These are phyloP conservation scores for Candida sithepensis DNA, from an alignment of 805 yeast genomes.

Conservation along the genomic window DNA sequence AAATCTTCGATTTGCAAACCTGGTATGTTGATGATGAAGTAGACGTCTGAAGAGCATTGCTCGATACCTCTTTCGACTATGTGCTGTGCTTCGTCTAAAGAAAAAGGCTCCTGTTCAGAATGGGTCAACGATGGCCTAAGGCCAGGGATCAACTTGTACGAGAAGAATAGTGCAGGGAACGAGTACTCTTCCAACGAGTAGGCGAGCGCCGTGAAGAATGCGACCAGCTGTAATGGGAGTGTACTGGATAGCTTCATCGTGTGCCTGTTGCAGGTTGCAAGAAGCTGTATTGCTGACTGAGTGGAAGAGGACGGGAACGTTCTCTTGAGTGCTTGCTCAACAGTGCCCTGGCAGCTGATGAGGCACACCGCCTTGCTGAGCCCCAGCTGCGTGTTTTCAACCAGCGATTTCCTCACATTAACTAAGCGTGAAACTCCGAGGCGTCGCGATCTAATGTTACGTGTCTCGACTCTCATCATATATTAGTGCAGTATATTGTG, in stretches of 20 bases:
- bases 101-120: constrained; percentile 29
- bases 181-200: constrained; percentile 1
- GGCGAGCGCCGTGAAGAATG: not conserved
- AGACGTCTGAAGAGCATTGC: constrained; percentile 53
- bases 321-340: no score
- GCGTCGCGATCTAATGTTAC: no score
- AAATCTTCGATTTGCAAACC: constrained; percentile 49
- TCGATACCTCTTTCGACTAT: constrained; percentile 21
- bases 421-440: no score
- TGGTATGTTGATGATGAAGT: constrained; percentile 52
- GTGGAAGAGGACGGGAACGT: no score
- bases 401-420: no score
- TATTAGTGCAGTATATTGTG: no score
- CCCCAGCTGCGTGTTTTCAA: no score
- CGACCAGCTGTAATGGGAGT: not conserved
- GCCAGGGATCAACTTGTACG: constrained; percentile 28
- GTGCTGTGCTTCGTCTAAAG: constrained; percentile 19
- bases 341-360: no score
- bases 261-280: no score
- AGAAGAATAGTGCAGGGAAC: constrained; percentile 28
- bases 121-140: constrained; percentile 27
- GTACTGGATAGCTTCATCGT: not conserved
- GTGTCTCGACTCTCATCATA: no score
- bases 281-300: no score
- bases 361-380: no score